A percentile compares a stretch with the other conserved stretches of the same genome.
Conservation (phyloP, 2,329 filamentous ascomycete species). For the Penicillium sp. region DNA sequence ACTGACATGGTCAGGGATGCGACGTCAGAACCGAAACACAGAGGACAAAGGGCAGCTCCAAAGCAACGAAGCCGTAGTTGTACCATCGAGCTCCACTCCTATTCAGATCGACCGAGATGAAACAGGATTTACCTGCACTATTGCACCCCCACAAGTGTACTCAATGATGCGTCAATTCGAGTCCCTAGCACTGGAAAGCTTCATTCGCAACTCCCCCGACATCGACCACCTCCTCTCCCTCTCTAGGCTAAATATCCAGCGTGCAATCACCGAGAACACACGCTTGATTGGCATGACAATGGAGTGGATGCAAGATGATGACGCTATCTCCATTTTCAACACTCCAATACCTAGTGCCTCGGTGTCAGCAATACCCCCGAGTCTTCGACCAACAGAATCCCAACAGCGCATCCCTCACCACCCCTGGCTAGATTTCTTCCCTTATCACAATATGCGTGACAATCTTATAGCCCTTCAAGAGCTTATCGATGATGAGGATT, state of each 20-base stretch:
- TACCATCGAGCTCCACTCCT: background rate
- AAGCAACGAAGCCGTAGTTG: background rate
- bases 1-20: background rate
- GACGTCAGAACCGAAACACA: background rate
- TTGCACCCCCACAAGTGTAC: background rate
- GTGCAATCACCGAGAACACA: constrained; percentile 27
- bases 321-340: constrained; percentile 23
- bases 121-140: background rate
- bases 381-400: constrained; percentile 37
- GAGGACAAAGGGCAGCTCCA: background rate
- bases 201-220: constrained; percentile 12
- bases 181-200: constrained; percentile 4
- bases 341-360: constrained; percentile 3
- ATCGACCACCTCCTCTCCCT: constrained; percentile 29
- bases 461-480: constrained; percentile 34
- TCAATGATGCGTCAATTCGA: constrained; percentile 9
- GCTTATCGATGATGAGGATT: constrained; percentile 39
- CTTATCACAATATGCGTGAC: constrained; percentile 44
- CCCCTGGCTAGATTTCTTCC: constrained; percentile 45
- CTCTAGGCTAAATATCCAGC: constrained; percentile 30
- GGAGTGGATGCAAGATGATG: constrained; percentile 16
- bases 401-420: constrained; percentile 39
- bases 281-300: constrained; percentile 22
- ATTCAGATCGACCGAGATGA: background rate
- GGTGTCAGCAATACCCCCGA: constrained; percentile 17